phyloP scores from a whole-genome alignment of 257 asterid genomes.

The Gardenia jasminoides region DNA sequence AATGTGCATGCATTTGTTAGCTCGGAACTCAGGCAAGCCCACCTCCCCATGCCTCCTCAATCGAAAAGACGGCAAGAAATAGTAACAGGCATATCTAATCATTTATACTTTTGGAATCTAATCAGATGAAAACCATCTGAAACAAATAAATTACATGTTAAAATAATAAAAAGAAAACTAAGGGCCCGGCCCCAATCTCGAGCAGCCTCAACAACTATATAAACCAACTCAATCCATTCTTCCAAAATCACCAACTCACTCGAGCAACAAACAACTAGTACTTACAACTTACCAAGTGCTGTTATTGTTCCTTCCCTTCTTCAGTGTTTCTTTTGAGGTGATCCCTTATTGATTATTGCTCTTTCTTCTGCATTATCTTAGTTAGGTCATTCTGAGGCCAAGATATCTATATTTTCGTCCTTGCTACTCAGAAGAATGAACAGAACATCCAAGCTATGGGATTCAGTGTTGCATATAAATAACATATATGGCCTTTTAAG shows the following conservation, averaged over 20 bases:
- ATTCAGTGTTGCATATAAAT: background rate
- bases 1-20: slow-evolving; percentile 23
- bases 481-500: background rate
- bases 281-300: slow-evolving; percentile 7
- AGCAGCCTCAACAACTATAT: slow-evolving; percentile 39
- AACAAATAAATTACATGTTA: slow-evolving; percentile 5
- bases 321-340: slow-evolving; percentile 13
- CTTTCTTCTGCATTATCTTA: background rate
- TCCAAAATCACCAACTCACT: slow-evolving; percentile 37
- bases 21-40: slow-evolving; percentile 21
- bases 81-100: slow-evolving; percentile 21
- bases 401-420: background rate
- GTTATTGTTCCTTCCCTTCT: background rate
- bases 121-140: slow-evolving; percentile 25
- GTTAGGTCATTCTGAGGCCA: background rate
- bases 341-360: slow-evolving; percentile 2
- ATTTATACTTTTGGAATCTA: slow-evolving; percentile 42
- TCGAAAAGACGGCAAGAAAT: slow-evolving; percentile 13
- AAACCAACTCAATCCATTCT: slow-evolving; percentile 41
- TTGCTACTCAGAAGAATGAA: background rate
- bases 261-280: slow-evolving; percentile 13
- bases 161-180: background rate
- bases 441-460: background rate
- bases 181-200: slow-evolving; percentile 50
- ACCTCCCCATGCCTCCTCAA: slow-evolving; percentile 24